Base-by-base conservation (phyloP, 192 early-diverging fungal genomes). In the Backusella tarrabulga region DNA sequence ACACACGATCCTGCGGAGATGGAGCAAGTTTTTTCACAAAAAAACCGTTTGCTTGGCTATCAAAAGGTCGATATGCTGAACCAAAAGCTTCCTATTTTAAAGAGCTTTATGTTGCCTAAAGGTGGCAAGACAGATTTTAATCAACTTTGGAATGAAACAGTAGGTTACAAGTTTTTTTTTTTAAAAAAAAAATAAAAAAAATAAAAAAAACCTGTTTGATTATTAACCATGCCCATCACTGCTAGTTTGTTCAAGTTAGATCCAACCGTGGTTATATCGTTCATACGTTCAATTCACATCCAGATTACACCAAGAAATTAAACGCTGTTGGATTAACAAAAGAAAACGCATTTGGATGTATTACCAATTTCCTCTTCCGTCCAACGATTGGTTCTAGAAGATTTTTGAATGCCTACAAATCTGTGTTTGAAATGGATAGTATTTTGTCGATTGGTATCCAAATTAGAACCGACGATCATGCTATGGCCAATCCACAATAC, bases 391-490 rank as follows among this genome's bases (percentile, higher is more conserved):
- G 68, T 4, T 66, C 80, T 26, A 63, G 81, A 38, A 76, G 76
- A 17, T 86, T 80, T 63, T 71, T 84, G 42, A 78, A 81, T 60
- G 74, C 79, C 34, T 86, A 84, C 35, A 73, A 76, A 41, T 17
- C 79, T 8, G 32, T 84, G 4, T 78, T 86, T 36, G 63, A 71
- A n/a, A 68, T 84, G 56, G 72, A 84, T 3, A 79, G 78, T 54
- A 72, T 86, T 32, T 80, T 86, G 40, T 76, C 73, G 32, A 79
- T 86, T 76, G 85, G 85, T 38, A 80, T 86, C 14, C 85, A 86
- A 67, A 79, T 86, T 14, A 60, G 79, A n/a, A 82, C 85, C 1
- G 81, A 84, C 29, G 81, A 85, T 69, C 77, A 80, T 32, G 76
- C 76, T 9, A 56, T 84, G n/a, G 83, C 79, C 6, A 84, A 84